phyloP scores from a whole-genome alignment of 306 rosid species.

The Spatholobus suberectus region DNA sequence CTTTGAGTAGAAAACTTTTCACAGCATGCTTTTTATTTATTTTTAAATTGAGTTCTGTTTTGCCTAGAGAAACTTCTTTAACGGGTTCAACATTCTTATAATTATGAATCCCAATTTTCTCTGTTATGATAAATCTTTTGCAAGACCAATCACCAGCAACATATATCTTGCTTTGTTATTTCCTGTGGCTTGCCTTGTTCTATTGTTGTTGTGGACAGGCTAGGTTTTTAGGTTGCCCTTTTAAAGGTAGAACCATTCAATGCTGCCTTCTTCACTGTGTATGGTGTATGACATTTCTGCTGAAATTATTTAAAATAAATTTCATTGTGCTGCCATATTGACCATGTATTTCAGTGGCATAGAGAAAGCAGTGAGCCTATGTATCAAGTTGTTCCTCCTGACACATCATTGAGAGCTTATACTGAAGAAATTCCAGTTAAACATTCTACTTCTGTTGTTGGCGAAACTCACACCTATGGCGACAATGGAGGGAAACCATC shows the following conservation, averaged over 20 bases:
- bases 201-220: not conserved
- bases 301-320: not conserved
- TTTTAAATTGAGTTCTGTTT: not conserved
- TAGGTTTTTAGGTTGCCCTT: not conserved
- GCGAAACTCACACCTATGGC: slow-evolving; percentile 40
- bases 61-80: not conserved
- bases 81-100: not conserved
- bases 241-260: slow-evolving; percentile 3
- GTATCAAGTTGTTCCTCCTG: slow-evolving; percentile 52
- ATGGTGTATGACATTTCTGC: slow-evolving; percentile 6
- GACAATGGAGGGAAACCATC: slow-evolving; percentile 42
- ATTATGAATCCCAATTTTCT: not conserved
- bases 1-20: not conserved
- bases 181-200: not conserved
- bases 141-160: not conserved
- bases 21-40: not conserved
- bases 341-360: slow-evolving; percentile 50
- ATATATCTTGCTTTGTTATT: not conserved
- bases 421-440: slow-evolving; percentile 55
- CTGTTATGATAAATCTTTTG: not conserved
- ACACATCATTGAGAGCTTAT: slow-evolving; percentile 38
- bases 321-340: slow-evolving; percentile 36
- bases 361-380: slow-evolving; percentile 45
- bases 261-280: not conserved
- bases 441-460: slow-evolving; percentile 38